phyloP scores from a whole-genome alignment of 495 filamentous ascomycete species.

The Emericellopsis terricola region DNA sequence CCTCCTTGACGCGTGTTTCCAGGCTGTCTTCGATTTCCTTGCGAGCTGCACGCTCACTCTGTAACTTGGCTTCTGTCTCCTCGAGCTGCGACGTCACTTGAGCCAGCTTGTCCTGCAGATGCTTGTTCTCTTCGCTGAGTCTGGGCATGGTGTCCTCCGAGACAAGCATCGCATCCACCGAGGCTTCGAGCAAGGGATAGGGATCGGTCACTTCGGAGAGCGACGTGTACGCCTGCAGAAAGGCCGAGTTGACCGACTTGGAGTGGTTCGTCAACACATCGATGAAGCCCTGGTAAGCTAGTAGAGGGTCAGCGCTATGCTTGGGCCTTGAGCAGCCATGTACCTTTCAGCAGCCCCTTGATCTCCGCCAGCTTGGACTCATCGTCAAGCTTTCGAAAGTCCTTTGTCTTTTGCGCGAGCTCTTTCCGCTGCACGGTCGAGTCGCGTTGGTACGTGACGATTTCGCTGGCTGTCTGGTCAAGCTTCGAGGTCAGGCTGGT shows the following conservation, averaged over 20 bases:
- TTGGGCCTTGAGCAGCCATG: neutral
- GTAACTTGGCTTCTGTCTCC: slow-evolving; percentile 56
- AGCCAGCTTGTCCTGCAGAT: slow-evolving; percentile 60
- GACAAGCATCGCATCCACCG: slow-evolving; percentile 77
- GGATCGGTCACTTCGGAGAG: slow-evolving; percentile 92
- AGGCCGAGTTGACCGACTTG: slow-evolving; percentile 78
- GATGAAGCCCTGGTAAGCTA: slow-evolving; percentile 93
- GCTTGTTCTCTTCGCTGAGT: slow-evolving; percentile 69
- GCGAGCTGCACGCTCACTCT: slow-evolving; percentile 52
- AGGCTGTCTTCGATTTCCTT: slow-evolving; percentile 59
- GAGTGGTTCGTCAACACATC: slow-evolving; percentile 89
- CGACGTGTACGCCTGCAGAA: slow-evolving; percentile 80
- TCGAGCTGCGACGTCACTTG: slow-evolving; percentile 87
- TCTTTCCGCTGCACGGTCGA: slow-evolving; percentile 89
- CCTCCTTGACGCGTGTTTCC: slow-evolving; percentile 63
- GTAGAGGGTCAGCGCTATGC: neutral
- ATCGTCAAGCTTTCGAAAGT: slow-evolving; percentile 92
- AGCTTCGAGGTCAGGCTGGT: slow-evolving; percentile 71
- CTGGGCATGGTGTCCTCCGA: slow-evolving; percentile 84
- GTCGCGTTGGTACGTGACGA: slow-evolving; percentile 81
- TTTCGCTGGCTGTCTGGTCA: slow-evolving; percentile 81
- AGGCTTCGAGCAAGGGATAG: slow-evolving; percentile 89
- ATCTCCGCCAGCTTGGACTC: slow-evolving; percentile 69
- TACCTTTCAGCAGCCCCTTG: slow-evolving; percentile 78
- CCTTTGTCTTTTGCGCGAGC: slow-evolving; percentile 94